Conservation (phyloP, 2,329 filamentous ascomycete genomes). For the Penicillium sp. region DNA sequence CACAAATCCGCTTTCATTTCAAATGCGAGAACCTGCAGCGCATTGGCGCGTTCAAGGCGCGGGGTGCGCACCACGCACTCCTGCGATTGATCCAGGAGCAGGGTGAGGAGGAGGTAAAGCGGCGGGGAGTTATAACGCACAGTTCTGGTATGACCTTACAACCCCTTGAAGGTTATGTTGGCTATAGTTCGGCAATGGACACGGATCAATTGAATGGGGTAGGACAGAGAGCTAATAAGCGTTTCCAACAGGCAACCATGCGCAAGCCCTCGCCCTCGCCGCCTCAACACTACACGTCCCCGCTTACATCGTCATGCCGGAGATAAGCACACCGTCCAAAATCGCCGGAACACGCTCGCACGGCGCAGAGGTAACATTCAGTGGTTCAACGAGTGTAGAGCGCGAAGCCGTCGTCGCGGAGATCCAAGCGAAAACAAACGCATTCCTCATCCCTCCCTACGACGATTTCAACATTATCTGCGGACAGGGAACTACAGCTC, state of each 20-base stretch:
- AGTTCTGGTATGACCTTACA: constrained; percentile 65
- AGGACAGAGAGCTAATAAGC: neutral
- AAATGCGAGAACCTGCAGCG: constrained; percentile 94
- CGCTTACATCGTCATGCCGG: constrained; percentile 89
- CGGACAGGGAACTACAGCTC: constrained; percentile 84
- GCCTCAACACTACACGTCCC: constrained; percentile 71
- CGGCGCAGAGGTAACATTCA: constrained; percentile 76
- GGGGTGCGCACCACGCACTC: constrained; percentile 87
- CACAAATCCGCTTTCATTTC: constrained; percentile 77
- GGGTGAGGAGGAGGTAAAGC: constrained; percentile 61
- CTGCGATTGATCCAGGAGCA: constrained; percentile 64
- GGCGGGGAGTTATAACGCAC: constrained; percentile 81
- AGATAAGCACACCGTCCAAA: constrained; percentile 81
- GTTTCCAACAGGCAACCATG: constrained; percentile 75
- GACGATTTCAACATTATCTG: constrained; percentile 90
- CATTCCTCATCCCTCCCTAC: constrained; percentile 82
- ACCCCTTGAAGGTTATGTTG: no score
- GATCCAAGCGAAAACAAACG: constrained; percentile 70
- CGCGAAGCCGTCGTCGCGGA: constrained; percentile 73
- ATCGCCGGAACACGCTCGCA: constrained; percentile 79
- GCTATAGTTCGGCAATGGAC: no score
- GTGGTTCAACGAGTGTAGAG: constrained; percentile 75
- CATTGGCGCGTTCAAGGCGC: constrained; percentile 87
- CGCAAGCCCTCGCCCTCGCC: constrained; percentile 86
- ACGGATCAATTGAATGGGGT: neutral